Evolutionary conservation across 306 rosid genomes (phyloP).

Genomic region (Cyclanthera cordifolia): DNA sequence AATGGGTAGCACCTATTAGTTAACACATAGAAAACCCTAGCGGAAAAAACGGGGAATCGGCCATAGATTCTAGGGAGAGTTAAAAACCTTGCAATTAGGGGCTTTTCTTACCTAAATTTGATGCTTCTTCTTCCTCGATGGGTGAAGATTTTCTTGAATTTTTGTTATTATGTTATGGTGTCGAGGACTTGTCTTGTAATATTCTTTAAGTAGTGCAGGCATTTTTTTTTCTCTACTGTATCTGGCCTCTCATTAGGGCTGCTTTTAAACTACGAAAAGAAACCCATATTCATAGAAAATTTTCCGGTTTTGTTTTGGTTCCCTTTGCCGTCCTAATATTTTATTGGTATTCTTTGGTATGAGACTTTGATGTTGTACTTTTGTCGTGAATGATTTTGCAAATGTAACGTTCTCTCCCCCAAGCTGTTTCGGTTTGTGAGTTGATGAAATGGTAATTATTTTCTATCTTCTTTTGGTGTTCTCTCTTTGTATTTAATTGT

Average conservation of each 20-base stretch:
- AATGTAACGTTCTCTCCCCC: not conserved
- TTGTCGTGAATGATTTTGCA: not conserved
- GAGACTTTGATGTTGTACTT: not conserved
- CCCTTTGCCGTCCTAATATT: not conserved
- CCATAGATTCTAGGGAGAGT: slow-evolving; percentile 24
- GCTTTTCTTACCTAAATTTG: slow-evolving; percentile 26
- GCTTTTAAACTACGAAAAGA: not conserved
- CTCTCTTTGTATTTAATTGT: not conserved
- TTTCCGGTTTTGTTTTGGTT: not conserved
- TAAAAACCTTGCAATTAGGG: slow-evolving; percentile 17
- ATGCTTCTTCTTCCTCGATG: slow-evolving; percentile 5
- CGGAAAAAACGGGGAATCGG: not conserved
- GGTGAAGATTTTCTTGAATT: slow-evolving; percentile 7
- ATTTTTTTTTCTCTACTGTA: slow-evolving; percentile 29
- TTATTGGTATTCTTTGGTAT: not conserved
- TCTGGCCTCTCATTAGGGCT: slow-evolving; percentile 12
- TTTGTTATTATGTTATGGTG: slow-evolving; percentile 31
- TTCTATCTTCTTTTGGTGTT: not conserved
- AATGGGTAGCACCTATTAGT: slow-evolving; percentile 83
- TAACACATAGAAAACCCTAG: slow-evolving; percentile 21
- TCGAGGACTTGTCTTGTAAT: slow-evolving; percentile 49
- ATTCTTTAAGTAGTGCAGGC: slow-evolving; percentile 61
- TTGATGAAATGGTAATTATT: not conserved
- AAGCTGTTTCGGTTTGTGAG: not conserved
- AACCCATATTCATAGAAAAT: slow-evolving; percentile 5